Evolutionary conservation across 768 basidiomycete species (phyloP).

Genomic region (Suillus plorans): DNA sequence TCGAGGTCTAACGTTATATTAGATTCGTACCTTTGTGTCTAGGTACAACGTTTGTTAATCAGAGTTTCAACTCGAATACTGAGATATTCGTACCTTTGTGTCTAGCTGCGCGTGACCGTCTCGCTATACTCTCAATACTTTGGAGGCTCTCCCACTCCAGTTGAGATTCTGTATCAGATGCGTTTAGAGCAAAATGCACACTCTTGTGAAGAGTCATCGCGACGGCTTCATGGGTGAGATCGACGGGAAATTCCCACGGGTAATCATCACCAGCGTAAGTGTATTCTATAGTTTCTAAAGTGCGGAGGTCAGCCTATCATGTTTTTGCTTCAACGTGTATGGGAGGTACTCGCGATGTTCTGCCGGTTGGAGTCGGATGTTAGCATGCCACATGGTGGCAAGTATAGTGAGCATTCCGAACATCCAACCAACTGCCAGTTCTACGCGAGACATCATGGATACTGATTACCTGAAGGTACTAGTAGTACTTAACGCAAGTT

Average conservation of each 20-base stretch:
- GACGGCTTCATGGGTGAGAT: slow-evolving; percentile 7
- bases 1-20: too few species aligned
- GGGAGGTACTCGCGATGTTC: not conserved
- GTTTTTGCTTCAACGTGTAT: not conserved
- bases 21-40: too few species aligned
- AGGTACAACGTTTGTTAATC: too few species aligned
- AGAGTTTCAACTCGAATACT: too few species aligned
- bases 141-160: not conserved
- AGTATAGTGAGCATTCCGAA: not conserved
- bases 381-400: not conserved
- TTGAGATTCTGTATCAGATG: not conserved
- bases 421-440: not conserved
- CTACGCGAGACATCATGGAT: not conserved
- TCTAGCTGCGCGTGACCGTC: too few species aligned
- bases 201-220: slow-evolving; percentile 5
- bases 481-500: not conserved
- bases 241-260: not conserved
- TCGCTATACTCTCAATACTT: too few species aligned
- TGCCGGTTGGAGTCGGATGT: not conserved
- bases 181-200: not conserved
- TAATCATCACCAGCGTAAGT: not conserved
- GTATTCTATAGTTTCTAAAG: not conserved
- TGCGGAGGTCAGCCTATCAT: not conserved
- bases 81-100: too few species aligned
- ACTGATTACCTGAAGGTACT: not conserved